Evolutionary conservation across 2,329 filamentous ascomycete genomes (phyloP).

Genomic region (Aspergillus melleus): DNA sequence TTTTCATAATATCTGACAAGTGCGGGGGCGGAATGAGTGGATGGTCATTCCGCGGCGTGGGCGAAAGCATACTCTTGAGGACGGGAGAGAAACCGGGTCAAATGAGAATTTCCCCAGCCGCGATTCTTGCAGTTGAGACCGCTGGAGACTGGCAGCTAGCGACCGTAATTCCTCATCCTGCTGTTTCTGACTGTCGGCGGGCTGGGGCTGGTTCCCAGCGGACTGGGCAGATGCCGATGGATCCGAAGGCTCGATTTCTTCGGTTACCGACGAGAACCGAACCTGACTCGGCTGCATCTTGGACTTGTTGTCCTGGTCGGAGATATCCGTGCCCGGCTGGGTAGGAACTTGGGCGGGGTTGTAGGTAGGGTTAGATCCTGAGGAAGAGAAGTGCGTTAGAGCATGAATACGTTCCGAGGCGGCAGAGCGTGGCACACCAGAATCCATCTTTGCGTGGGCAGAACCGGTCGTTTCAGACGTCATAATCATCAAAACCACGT

Average conservation of each 20-base stretch:
- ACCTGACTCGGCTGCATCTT: conserved; percentile 49
- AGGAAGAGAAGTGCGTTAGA: conserved; percentile 9
- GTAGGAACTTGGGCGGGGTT: conserved; percentile 23
- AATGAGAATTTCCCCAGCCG: conserved; percentile 86
- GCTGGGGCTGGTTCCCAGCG: conserved; percentile 11
- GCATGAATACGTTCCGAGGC: not conserved
- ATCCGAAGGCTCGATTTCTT: conserved; percentile 64
- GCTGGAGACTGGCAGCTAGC: conserved; percentile 71
- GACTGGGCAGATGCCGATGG: conserved; percentile 24
- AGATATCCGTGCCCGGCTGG: conserved; percentile 23
- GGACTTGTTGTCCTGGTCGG: conserved; percentile 29
- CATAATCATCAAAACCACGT: conserved; percentile 32
- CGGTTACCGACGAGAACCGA: conserved; percentile 69
- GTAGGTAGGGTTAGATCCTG: conserved; percentile 21
- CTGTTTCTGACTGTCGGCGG: conserved; percentile 27
- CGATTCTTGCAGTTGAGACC: conserved; percentile 74
- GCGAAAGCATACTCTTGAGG: conserved; percentile 37
- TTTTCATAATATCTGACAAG: conserved; percentile 3
- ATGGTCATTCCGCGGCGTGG: not conserved
- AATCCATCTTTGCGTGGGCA: conserved; percentile 27
- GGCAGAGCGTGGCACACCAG: conserved; percentile 31
- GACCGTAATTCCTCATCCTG: conserved; percentile 66
- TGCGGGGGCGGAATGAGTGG: conserved; percentile 6
- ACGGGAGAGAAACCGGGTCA: conserved; percentile 83
- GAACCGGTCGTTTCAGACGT: conserved; percentile 37